Conservation (phyloP, 2,329 filamentous ascomycete genomes). For the Botrytis deweyae region DNA sequence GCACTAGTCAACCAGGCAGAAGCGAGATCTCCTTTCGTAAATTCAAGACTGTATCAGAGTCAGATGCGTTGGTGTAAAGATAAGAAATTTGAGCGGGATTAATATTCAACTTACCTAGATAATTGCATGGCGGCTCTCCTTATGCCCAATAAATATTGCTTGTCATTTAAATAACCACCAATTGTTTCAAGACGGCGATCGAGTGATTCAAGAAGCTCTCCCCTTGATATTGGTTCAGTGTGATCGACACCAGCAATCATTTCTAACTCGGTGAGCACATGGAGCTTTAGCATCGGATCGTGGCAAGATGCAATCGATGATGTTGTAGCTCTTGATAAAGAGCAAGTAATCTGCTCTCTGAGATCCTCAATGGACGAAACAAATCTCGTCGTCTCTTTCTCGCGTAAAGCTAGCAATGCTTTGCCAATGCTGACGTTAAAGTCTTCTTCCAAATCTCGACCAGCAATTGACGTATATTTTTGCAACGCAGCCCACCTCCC, state of each 20-base stretch:
- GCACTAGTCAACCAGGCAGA: constrained; percentile 83
- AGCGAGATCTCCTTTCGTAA: constrained; percentile 72
- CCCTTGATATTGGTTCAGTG: constrained; percentile 31
- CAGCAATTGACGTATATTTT: constrained; percentile 60
- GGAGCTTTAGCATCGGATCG: constrained; percentile 79
- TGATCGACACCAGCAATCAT: constrained; percentile 59
- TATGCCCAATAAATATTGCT: constrained; percentile 87
- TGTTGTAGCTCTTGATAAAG: constrained; percentile 74
- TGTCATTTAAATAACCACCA: constrained; percentile 86
- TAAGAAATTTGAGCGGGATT: background rate
- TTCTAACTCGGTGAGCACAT: constrained; percentile 85
- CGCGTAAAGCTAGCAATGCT: constrained; percentile 60
- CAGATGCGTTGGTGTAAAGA: constrained; percentile 32
- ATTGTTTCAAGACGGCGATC: constrained; percentile 81
- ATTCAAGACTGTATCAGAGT: constrained; percentile 46
- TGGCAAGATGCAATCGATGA: constrained; percentile 81
- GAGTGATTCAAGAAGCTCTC: constrained; percentile 54
- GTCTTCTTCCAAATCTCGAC: constrained; percentile 51
- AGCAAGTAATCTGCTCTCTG: constrained; percentile 67
- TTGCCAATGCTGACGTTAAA: constrained; percentile 82
- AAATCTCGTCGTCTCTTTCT: constrained; percentile 53
- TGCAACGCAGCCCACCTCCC: constrained; percentile 75
- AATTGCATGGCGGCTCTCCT: constrained; percentile 85
- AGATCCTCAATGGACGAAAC: constrained; percentile 59
- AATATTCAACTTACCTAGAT: constrained; percentile 53